Conservation (phyloP, 371 early-diverging fungal genomes). For the Lichtheimia hyalospora region DNA sequence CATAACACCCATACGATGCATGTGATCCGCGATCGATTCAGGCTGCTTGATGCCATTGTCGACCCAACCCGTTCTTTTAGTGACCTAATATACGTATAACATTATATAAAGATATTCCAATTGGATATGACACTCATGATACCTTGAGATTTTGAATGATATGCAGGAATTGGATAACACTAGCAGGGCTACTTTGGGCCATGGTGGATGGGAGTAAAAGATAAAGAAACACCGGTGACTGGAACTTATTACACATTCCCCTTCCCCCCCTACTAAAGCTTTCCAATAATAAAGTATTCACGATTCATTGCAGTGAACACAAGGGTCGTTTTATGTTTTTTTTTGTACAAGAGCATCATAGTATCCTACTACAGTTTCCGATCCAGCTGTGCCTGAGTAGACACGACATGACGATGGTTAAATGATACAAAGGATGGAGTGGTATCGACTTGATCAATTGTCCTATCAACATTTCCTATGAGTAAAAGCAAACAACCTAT, state of each 20-base stretch:
- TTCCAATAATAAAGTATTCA: too few species aligned
- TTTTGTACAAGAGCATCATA: too few species aligned
- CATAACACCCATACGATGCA: constrained; percentile 92
- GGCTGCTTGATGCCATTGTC: constrained; percentile 64
- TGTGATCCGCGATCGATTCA: constrained; percentile 93
- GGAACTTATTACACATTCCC: too few species aligned
- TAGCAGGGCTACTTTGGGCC: constrained; percentile 29
- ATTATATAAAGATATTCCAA: background rate
- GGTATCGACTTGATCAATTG: constrained; percentile 66
- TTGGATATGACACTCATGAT: constrained; percentile 1
- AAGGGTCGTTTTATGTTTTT: too few species aligned
- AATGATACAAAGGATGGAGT: constrained; percentile 65
- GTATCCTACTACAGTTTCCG: constrained; percentile 17
- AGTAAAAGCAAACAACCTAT: background rate
- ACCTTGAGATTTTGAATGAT: constrained; percentile 70
- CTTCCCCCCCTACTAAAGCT: too few species aligned
- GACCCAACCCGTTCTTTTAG: constrained; percentile 93
- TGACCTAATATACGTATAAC: constrained; percentile 50
- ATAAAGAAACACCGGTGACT: background rate
- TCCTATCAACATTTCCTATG: constrained; percentile 32
- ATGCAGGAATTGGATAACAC: constrained; percentile 61
- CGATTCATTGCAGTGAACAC: too few species aligned
- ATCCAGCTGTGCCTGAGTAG: constrained; percentile 35
- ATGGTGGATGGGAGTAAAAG: background rate
- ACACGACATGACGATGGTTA: constrained; percentile 52